Percentiles rank a stretch among this genome's conserved stretches.
phyloP scores from a whole-genome alignment of 129 eudicot species.

The Lonicera japonica region DNA sequence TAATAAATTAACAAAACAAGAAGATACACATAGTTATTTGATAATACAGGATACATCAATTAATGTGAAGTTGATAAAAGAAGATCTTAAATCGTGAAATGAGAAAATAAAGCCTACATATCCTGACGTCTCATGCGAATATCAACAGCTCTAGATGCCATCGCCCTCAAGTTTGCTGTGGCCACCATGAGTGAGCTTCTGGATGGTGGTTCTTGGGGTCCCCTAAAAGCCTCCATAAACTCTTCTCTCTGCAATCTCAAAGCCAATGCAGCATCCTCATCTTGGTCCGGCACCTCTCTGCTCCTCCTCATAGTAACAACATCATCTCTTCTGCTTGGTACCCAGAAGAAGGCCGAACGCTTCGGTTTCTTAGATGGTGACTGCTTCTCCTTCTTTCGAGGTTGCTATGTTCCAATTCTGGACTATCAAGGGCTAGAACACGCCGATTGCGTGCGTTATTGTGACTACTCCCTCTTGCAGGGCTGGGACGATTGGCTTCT shows the following conservation, averaged over 20 bases:
- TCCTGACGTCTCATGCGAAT: slow-evolving; percentile 30
- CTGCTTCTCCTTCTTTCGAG: slow-evolving; percentile 34
- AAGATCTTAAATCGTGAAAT: neutral
- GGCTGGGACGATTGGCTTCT: slow-evolving; percentile 26
- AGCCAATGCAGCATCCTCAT: slow-evolving; percentile 86
- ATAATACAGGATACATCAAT: no score
- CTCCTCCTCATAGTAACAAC: slow-evolving; percentile 34
- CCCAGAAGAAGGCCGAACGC: slow-evolving; percentile 11
- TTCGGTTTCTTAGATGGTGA: slow-evolving; percentile 31
- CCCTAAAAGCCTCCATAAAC: slow-evolving; percentile 61
- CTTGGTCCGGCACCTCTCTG: slow-evolving; percentile 39
- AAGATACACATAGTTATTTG: no score
- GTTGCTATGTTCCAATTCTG: slow-evolving; percentile 26
- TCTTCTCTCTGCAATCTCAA: slow-evolving; percentile 82
- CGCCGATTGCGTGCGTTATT: slow-evolving; percentile 20
- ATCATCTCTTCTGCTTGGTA: slow-evolving; percentile 30
- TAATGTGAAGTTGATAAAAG: neutral
- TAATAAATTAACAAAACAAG: no score
- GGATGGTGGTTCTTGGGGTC: slow-evolving; percentile 21
- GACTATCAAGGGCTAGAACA: slow-evolving; percentile 27
- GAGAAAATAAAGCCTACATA: slow-evolving; percentile 2
- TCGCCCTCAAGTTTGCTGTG: slow-evolving; percentile 65
- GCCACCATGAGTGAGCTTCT: slow-evolving; percentile 42
- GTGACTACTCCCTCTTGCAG: slow-evolving; percentile 26
- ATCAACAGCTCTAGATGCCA: slow-evolving; percentile 71